Percentiles rank a stretch among this genome's conserved stretches.
Evolutionary conservation across 805 yeast species (phyloP).

Genomic region (Torulaspora quercuum): DNA sequence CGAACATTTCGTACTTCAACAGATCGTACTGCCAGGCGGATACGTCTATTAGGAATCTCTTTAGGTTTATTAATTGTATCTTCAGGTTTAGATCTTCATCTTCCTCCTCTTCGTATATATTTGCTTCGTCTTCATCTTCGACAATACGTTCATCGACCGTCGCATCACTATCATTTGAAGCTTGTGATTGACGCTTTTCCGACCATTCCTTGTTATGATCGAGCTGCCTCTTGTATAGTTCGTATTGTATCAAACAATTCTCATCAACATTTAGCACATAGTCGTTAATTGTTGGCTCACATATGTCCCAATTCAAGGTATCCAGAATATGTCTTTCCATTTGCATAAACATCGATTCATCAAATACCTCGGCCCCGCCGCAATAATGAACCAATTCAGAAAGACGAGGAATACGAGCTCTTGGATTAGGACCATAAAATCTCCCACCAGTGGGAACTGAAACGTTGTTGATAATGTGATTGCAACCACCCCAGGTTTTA

Average conservation of each 20-base stretch:
- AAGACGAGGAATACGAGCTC: conserved; percentile 71
- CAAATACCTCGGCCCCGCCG: conserved; percentile 57
- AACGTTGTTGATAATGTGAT: conserved; percentile 55
- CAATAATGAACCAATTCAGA: conserved; percentile 69
- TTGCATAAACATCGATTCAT: conserved; percentile 59
- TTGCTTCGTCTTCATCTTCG: conserved; percentile 21
- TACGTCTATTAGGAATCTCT: conserved; percentile 48
- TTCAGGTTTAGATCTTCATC: conserved; percentile 34
- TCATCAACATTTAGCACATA: conserved; percentile 45
- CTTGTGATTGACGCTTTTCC: conserved; percentile 24
- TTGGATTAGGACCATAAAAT: conserved; percentile 64
- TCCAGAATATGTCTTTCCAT: conserved; percentile 74
- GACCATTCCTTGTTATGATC: conserved; percentile 27
- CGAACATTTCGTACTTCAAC: conserved; percentile 32
- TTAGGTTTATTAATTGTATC: conserved; percentile 44
- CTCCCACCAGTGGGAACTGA: conserved; percentile 55
- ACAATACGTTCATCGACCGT: conserved; percentile 26
- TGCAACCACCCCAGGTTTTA: conserved; percentile 74
- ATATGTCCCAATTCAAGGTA: conserved; percentile 69
- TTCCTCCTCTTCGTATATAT: conserved; percentile 22
- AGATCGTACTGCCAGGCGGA: conserved; percentile 48
- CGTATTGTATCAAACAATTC: conserved; percentile 42
- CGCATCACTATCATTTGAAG: conserved; percentile 29
- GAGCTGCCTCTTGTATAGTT: conserved; percentile 34
- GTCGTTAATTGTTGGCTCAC: conserved; percentile 56